Evolutionary conservation across 352 stramenopile genomes (phyloP), one percentile per base, ranked within the genome.

Genomic region (Lagenidium giganteum): DNA sequence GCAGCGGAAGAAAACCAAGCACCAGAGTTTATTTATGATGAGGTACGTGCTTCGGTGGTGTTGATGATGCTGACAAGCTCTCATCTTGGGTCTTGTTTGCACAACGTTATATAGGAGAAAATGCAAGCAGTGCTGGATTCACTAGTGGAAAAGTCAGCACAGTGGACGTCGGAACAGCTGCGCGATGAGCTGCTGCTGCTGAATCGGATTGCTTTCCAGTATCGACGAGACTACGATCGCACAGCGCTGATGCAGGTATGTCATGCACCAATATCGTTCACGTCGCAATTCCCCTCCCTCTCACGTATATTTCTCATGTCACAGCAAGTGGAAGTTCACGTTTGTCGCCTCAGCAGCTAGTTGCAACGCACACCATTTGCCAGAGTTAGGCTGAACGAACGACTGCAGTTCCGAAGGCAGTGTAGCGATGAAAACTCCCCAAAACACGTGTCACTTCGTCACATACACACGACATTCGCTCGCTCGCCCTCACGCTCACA

Each of bases 11-110:
- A 34, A 18, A 37, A 54, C 12, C 30, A n/a, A 14, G 18, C 20
- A 4, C 42, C 18, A 1, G 55, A 71, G 28, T 90, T 92, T 71
- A 74, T 90, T 70, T 87, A 85, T 74, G 77, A 94, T 28, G 55
- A 87, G 77, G 82, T 94, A 55, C n/a, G 60, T 47, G 14, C 28
- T 16, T 8, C 40, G 51, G 31, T 45, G 3, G 18, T 34, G 13
- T 14, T 31, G 11, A 36, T 49, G 22, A 17, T 12, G n/a, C 33
- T 42, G 31, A 43, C 23, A 33, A 18, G 3, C 8, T 24, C 8
- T 17, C 1, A 7, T 36, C 25, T 41, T 49, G 22, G 14, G 20
- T 9, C 29, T 36, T 34, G 35, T 21, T 24, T 51, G 8, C 25
- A 38, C n/a, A n/a, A n/a, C n/a, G n/a, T 34, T 0, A 9, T 51